Evolutionary conservation across 257 asterid species (phyloP), one percentile per base, ranked within the genome.

Genomic region (Nicotiana undulata): DNA sequence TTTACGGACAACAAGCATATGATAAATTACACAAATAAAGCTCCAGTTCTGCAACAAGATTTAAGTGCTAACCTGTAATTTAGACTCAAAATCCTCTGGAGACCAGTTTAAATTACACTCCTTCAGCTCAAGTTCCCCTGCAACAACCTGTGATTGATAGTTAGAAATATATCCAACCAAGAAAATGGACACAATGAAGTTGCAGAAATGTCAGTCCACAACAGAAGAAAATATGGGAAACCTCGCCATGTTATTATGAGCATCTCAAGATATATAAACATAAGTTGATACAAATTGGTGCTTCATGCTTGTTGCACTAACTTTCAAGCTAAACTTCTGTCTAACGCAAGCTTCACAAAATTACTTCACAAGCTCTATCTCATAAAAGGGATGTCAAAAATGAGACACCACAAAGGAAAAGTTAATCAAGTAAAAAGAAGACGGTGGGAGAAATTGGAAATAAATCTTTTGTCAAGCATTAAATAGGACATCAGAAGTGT

Each of bases 11-110:
- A 72, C 2, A 46, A 24, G 22, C 37, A 72, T 40, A 40, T 72
- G 59, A 72, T 22, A 44, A 72, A 40, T 46, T 72, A n/a, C n/a
- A 6, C 16, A 49, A 16, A 13, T 49, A 28, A 46, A 49, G 9
- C 40, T 4, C 78, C 60, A 49, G 40, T 74, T 44, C 44, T 74
- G 79, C 79, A 74, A 24, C 61, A 74, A 49, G 61, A 49, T 74
- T 16, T 26, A 74, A 49, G 78, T 15, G 44, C 51, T 74, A 67
- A 90, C 98, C 93, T 93, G 97, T 79, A 95, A 85, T 87, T 94
- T 96, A 64, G 97, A 83, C 91, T 96, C 99, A 81, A 96, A 92
- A 83, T 96, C 99, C 82, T 94, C 97, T n/a, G 97, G 97, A 63
- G 98, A 89, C 97, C 99, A 93, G 85, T 89, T 91, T 87, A 94